phyloP scores from a whole-genome alignment of 257 asterid genomes.

The Mentha longifolia region DNA sequence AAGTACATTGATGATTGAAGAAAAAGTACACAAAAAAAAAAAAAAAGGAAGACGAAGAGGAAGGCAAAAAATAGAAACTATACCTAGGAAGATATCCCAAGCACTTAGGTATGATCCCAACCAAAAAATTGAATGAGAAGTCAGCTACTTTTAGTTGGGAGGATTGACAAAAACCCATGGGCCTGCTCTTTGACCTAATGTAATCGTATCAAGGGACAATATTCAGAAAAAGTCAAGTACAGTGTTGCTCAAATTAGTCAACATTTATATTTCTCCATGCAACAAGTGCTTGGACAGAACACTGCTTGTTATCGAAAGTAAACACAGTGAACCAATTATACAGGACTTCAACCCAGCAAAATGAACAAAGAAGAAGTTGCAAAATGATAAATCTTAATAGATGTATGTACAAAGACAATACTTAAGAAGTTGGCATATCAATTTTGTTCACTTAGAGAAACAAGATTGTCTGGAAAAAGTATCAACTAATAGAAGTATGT shows the following conservation, averaged over 20 bases:
- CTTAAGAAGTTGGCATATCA: not conserved
- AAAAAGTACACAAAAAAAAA: constrained; percentile 1
- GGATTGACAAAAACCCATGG: constrained; percentile 59
- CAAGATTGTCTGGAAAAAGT: not conserved
- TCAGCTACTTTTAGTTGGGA: constrained; percentile 77
- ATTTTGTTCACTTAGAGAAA: not conserved
- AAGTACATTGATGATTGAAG: constrained; percentile 5
- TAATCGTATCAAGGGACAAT: constrained; percentile 17
- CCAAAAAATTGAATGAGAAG: constrained; percentile 78
- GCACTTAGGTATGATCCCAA: constrained; percentile 81
- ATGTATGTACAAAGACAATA: not conserved
- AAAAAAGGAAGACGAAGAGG: constrained; percentile 6
- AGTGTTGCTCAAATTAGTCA: not conserved
- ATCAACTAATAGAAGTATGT: not conserved
- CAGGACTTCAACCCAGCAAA: not conserved
- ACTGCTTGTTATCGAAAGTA: not conserved
- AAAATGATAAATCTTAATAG: not conserved
- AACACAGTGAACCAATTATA: constrained; percentile 21
- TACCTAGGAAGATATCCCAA: constrained; percentile 78
- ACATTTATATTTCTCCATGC: not conserved
- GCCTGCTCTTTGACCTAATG: constrained; percentile 53
- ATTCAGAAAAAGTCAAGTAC: not conserved
- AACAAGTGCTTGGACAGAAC: constrained; percentile 12
- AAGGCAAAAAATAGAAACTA: constrained; percentile 13
- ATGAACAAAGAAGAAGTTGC: not conserved